These are phyloP conservation scores for Aschersonia sp. DNA, from an alignment of 2,329 filamentous ascomycete genomes.

Conservation along the genomic window DNA sequence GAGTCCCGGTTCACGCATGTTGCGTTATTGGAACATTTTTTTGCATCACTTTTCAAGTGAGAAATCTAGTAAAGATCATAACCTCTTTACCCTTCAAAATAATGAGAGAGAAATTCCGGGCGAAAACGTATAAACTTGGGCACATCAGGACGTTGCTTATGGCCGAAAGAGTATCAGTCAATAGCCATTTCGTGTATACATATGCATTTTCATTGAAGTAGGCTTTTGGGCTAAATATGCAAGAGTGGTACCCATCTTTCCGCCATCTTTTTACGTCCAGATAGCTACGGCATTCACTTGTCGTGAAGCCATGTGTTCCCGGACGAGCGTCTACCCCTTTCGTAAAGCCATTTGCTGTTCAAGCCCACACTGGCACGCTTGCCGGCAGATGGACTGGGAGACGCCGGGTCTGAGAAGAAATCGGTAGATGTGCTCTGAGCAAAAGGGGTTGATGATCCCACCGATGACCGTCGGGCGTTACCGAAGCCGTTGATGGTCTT, in stretches of 20 bases:
- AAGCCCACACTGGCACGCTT: conserved; percentile 63
- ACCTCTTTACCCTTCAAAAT: too few relatives aligned
- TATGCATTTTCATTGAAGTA: too few relatives aligned
- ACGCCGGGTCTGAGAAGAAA: conserved; percentile 43
- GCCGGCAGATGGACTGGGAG: conserved; percentile 51
- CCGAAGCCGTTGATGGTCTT: conserved; percentile 46
- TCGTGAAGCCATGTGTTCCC: conserved; percentile 25
- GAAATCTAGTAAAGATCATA: background rate
- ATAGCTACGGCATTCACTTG: too few relatives aligned
- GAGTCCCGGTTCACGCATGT: conserved; percentile 19
- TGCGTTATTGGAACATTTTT: background rate
- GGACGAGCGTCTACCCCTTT: conserved; percentile 53
- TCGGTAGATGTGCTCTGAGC: conserved; percentile 32
- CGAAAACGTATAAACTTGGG: too few relatives aligned
- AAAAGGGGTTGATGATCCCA: conserved; percentile 42
- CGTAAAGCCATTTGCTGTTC: conserved; percentile 93
- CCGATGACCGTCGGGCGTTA: conserved; percentile 43
- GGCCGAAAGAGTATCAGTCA: too few relatives aligned
- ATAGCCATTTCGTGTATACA: too few relatives aligned
- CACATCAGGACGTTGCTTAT: too few relatives aligned
- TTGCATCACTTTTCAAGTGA: background rate
- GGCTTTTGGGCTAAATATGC: too few relatives aligned
- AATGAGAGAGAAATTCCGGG: too few relatives aligned
- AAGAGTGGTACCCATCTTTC: too few relatives aligned
- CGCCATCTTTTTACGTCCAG: too few relatives aligned